phyloP scores from a whole-genome alignment of 805 yeast genomes.

The Saturnispora hagleri region DNA sequence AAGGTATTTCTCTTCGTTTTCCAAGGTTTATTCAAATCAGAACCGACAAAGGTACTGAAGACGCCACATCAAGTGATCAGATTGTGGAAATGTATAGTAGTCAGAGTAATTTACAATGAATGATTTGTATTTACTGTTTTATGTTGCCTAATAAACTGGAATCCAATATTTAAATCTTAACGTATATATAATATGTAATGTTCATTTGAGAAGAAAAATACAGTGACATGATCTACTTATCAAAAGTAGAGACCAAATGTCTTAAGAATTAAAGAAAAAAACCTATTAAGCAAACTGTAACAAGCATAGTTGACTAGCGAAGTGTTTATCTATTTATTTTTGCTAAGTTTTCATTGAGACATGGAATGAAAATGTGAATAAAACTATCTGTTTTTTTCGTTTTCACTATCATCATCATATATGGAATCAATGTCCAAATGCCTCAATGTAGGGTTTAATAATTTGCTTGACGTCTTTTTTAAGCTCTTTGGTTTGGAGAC shows the following conservation, averaged over 20 bases:
- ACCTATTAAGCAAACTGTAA: not conserved
- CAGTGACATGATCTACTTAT: not conserved
- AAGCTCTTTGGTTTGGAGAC: conserved; percentile 3
- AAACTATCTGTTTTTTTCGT: not conserved
- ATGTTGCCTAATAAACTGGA: not conserved
- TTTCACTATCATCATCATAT: conserved; percentile 5
- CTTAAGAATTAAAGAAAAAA: not conserved
- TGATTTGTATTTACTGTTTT: not conserved
- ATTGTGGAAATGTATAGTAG: conserved; percentile 75
- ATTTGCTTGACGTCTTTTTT: not conserved
- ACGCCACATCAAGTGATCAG: conserved; percentile 80
- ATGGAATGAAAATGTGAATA: not conserved
- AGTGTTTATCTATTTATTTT: not conserved
- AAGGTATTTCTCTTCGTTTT: conserved; percentile 81
- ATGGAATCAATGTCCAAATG: conserved; percentile 11
- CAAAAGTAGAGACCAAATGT: not conserved
- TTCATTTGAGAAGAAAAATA: not conserved
- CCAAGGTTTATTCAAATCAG: conserved; percentile 80
- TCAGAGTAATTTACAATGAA: conserved; percentile 38
- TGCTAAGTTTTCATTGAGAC: not conserved
- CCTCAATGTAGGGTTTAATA: conserved; percentile 16
- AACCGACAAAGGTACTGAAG: conserved; percentile 79
- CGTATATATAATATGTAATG: not conserved
- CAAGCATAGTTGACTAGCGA: not conserved
- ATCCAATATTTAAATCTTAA: not conserved